phyloP scores from a whole-genome alignment of 202 grass and related monocot species.

The Carex arenaria region DNA sequence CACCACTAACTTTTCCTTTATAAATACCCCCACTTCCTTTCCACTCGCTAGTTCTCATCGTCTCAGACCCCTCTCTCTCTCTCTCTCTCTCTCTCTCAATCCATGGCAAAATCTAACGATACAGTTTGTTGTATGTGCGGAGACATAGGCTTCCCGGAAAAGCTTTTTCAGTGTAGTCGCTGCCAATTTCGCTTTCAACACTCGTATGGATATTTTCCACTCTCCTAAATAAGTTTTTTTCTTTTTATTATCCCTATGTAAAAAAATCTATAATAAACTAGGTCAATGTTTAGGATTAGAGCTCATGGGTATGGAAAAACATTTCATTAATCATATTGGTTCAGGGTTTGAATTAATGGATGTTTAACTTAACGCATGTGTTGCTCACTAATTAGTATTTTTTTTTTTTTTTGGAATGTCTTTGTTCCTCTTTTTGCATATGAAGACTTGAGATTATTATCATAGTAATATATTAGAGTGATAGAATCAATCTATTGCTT shows the following conservation, averaged over 20 bases:
- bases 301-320: background rate
- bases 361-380: background rate
- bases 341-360: background rate
- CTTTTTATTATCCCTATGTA: background rate
- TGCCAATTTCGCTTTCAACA: conserved; percentile 81
- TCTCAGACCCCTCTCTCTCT: background rate
- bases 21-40: background rate
- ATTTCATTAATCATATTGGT: background rate
- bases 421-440: background rate
- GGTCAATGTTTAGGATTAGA: background rate
- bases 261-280: background rate
- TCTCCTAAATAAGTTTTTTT: background rate
- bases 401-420: background rate
- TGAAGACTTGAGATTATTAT: background rate
- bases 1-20: background rate
- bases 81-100: background rate
- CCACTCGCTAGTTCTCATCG: conserved; percentile 16
- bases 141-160: conserved; percentile 89
- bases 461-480: background rate
- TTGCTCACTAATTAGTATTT: background rate
- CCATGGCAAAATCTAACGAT: conserved; percentile 48
- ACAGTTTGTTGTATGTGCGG: conserved; percentile 89
- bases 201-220: conserved; percentile 37
- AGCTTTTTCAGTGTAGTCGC: conserved; percentile 78
- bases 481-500: background rate